These are phyloP conservation scores for Chaetomium cochliodes DNA, from an alignment of 495 filamentous ascomycete species.

Conservation along the genomic window DNA sequence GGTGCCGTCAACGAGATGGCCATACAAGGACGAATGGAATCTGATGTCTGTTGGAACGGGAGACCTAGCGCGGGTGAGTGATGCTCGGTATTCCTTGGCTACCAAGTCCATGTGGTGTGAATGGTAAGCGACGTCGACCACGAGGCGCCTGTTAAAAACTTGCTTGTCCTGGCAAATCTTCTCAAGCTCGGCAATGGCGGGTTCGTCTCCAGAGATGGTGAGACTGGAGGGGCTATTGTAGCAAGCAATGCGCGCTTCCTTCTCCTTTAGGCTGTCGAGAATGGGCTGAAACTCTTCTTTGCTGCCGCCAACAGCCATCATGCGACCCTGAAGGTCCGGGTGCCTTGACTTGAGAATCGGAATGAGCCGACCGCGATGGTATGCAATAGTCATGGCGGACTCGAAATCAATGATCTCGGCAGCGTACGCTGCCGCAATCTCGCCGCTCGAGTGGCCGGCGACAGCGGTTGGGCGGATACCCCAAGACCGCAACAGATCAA, in stretches of 20 bases:
- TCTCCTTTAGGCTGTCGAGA: conserved; percentile 40
- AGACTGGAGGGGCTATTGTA: conserved; percentile 61
- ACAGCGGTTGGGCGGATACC: conserved; percentile 52
- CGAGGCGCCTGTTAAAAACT: conserved; percentile 54
- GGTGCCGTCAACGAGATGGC: conserved; percentile 33
- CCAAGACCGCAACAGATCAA: conserved; percentile 54
- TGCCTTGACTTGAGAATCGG: not conserved
- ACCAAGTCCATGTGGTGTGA: conserved; percentile 59
- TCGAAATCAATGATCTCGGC: conserved; percentile 47
- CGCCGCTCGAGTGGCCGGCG: conserved; percentile 62
- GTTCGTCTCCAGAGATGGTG: conserved; percentile 56
- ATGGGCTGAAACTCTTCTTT: conserved; percentile 44
- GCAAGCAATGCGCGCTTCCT: conserved; percentile 28
- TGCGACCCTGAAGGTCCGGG: conserved; percentile 35
- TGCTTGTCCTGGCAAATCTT: conserved; percentile 44
- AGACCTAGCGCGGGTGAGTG: conserved; percentile 34
- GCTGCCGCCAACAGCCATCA: conserved; percentile 49
- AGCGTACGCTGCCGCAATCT: conserved; percentile 56
- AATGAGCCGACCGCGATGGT: conserved; percentile 44
- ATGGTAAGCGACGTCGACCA: conserved; percentile 63
- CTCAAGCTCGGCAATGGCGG: conserved; percentile 51
- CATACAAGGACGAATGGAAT: conserved; percentile 43
- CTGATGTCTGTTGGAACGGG: conserved; percentile 38
- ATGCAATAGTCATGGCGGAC: conserved; percentile 54
- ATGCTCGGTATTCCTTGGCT: conserved; percentile 39